Evolutionary conservation across 2,329 filamentous ascomycete genomes (phyloP).

Genomic region (Hypoxylon sp.): DNA sequence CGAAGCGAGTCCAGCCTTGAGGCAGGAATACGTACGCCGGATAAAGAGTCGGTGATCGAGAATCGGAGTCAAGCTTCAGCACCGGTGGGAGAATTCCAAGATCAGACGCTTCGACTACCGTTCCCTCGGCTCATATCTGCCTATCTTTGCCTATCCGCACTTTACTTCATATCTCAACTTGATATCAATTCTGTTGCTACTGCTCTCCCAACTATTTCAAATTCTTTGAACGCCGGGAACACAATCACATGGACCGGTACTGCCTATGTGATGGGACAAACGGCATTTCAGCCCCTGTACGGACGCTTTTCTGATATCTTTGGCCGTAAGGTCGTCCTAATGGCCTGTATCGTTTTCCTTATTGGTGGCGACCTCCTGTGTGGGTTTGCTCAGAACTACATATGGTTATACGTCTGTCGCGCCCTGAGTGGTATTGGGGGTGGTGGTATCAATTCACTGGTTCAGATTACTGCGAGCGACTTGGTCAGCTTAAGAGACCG

Average conservation of each 20-base stretch:
- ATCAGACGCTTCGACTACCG: conserved; percentile 40
- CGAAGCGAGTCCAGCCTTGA: conserved; percentile 7
- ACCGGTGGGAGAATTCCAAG: conserved; percentile 19
- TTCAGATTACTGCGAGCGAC: conserved; percentile 57
- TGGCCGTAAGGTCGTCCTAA: conserved; percentile 59
- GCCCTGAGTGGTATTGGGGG: conserved; percentile 51
- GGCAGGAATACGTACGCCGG: background rate
- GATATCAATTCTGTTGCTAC: conserved; percentile 47
- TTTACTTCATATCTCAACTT: conserved; percentile 39
- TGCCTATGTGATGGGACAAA: conserved; percentile 49
- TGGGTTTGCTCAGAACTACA: conserved; percentile 47
- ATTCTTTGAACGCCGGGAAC: conserved; percentile 38
- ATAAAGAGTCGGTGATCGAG: conserved; percentile 6
- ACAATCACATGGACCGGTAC: conserved; percentile 46
- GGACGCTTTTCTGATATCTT: conserved; percentile 64
- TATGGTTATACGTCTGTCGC: conserved; percentile 53
- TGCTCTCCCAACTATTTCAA: conserved; percentile 44
- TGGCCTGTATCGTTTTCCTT: conserved; percentile 59
- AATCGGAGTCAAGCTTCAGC: background rate
- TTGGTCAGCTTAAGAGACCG: conserved; percentile 55
- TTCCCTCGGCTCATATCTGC: conserved; percentile 39
- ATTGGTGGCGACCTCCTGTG: conserved; percentile 59
- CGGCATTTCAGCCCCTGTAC: conserved; percentile 62
- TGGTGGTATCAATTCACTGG: conserved; percentile 52
- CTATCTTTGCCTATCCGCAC: conserved; percentile 39